Percentiles rank a stretch among this genome's conserved stretches.
phyloP scores from a whole-genome alignment of 495 filamentous ascomycete genomes.

The Penicillium verhagenii region DNA sequence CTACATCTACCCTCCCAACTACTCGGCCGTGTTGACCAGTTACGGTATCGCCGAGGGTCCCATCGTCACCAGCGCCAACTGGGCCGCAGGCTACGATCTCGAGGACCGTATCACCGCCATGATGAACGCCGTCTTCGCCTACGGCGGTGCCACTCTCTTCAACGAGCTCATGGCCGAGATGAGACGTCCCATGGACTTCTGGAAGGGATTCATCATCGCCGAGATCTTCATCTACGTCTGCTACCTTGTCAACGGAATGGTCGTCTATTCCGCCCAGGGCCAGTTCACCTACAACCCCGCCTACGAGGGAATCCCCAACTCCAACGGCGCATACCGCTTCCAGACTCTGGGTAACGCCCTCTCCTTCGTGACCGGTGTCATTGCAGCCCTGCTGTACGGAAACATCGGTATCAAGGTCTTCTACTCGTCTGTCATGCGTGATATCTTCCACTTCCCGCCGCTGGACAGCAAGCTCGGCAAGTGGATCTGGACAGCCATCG shows the following conservation, averaged over 20 bases:
- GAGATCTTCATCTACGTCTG: constrained; percentile 52
- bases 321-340: constrained; percentile 35
- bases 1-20: constrained; percentile 49
- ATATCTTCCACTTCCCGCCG: constrained; percentile 49
- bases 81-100: constrained; percentile 19
- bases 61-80: constrained; percentile 24
- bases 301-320: constrained; percentile 39
- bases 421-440: constrained; percentile 55
- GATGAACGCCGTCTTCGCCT: constrained; percentile 59
- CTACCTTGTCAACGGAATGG: constrained; percentile 56
- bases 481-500: constrained; percentile 45
- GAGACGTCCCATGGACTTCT: constrained; percentile 60
- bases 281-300: constrained; percentile 52
- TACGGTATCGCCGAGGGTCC: constrained; percentile 20
- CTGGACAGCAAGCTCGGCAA: constrained; percentile 49
- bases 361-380: constrained; percentile 49
- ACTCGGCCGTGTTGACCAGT: constrained; percentile 24
- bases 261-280: constrained; percentile 56
- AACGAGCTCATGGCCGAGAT: constrained; percentile 66
- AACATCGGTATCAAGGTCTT: constrained; percentile 65
- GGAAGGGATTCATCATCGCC: constrained; percentile 55
- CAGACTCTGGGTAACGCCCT: constrained; percentile 57
- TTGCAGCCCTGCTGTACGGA: constrained; percentile 54
- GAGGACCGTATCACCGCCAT: constrained; percentile 52
- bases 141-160: constrained; percentile 59